phyloP scores from a whole-genome alignment of 306 rosid genomes.

The Lathyrus oleraceus region DNA sequence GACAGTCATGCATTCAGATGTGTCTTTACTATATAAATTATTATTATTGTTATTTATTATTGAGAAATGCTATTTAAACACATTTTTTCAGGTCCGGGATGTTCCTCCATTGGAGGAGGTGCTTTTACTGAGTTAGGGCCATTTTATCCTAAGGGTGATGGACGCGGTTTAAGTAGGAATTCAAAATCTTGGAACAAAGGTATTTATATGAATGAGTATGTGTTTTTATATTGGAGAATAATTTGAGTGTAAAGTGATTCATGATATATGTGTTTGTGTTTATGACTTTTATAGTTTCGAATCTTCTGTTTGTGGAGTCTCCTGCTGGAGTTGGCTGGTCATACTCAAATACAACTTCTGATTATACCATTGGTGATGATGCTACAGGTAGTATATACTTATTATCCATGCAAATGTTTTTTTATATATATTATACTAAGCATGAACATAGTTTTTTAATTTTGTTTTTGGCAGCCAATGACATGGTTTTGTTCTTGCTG shows the following conservation, averaged over 20 bases:
- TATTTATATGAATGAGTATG: constrained; percentile 5
- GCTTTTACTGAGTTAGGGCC: constrained; percentile 95
- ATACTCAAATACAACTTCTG: constrained; percentile 82
- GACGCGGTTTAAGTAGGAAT: constrained; percentile 68
- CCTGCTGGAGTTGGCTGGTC: constrained; percentile 99
- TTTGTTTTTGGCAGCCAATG: constrained; percentile 62
- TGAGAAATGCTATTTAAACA: too few relatives aligned
- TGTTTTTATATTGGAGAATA: neutral
- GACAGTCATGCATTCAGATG: too few relatives aligned
- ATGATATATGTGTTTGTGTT: neutral
- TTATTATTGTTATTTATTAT: too few relatives aligned
- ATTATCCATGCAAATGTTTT: neutral
- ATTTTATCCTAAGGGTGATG: constrained; percentile 77
- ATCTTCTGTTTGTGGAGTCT: constrained; percentile 87
- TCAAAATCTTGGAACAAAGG: constrained; percentile 86
- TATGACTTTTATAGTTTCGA: constrained; percentile 56
- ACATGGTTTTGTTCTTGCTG: constrained; percentile 66
- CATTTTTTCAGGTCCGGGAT: constrained; percentile 68
- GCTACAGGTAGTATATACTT: neutral
- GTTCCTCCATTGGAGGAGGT: constrained; percentile 91
- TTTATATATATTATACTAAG: neutral
- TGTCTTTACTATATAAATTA: too few relatives aligned
- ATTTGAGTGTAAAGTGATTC: neutral
- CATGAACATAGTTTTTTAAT: neutral
- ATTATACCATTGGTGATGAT: constrained; percentile 28